These are phyloP conservation scores for Russula earlei DNA, from an alignment of 768 basidiomycete genomes.

Conservation along the genomic window DNA sequence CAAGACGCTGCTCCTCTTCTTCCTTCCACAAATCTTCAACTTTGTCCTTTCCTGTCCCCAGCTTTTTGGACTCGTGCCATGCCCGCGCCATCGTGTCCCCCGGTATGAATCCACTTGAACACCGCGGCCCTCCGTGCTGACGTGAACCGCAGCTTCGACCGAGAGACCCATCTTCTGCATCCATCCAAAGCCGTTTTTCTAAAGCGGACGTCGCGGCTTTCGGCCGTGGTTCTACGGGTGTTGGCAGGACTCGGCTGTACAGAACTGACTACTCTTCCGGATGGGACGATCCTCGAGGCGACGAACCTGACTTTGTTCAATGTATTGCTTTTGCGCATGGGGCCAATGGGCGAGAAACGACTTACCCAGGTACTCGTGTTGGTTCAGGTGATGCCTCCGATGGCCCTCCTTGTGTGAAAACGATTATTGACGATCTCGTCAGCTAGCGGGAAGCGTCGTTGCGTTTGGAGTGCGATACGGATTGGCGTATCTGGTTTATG, in stretches of 20 bases:
- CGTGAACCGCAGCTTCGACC: slow-evolving; percentile 50
- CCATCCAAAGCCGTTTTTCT: slow-evolving; percentile 63
- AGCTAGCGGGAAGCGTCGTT: slow-evolving; percentile 66
- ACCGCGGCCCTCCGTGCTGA: neutral
- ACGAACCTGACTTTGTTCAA: slow-evolving; percentile 93
- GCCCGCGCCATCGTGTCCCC: slow-evolving; percentile 90
- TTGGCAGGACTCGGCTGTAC: slow-evolving; percentile 60
- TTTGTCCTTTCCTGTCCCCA: slow-evolving; percentile 93
- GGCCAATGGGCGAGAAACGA: slow-evolving; percentile 77
- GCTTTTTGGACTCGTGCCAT: slow-evolving; percentile 86
- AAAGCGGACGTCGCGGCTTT: slow-evolving; percentile 44
- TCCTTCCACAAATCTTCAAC: slow-evolving; percentile 97
- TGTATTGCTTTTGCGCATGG: slow-evolving; percentile 66
- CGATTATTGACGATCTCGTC: neutral
- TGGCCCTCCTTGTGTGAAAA: neutral
- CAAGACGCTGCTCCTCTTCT: slow-evolving; percentile 93
- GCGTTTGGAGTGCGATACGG: slow-evolving; percentile 90
- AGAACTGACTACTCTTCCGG: slow-evolving; percentile 46
- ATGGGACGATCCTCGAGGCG: slow-evolving; percentile 50
- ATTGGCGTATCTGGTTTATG: slow-evolving; percentile 80
- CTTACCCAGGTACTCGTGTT: slow-evolving; percentile 66
- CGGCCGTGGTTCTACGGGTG: slow-evolving; percentile 46
- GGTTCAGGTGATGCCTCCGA: slow-evolving; percentile 49
- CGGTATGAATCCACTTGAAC: slow-evolving; percentile 38
- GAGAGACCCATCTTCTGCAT: slow-evolving; percentile 62